phyloP scores from a whole-genome alignment of 2,329 filamentous ascomycete genomes.

The Exophiala lecanii-corni region DNA sequence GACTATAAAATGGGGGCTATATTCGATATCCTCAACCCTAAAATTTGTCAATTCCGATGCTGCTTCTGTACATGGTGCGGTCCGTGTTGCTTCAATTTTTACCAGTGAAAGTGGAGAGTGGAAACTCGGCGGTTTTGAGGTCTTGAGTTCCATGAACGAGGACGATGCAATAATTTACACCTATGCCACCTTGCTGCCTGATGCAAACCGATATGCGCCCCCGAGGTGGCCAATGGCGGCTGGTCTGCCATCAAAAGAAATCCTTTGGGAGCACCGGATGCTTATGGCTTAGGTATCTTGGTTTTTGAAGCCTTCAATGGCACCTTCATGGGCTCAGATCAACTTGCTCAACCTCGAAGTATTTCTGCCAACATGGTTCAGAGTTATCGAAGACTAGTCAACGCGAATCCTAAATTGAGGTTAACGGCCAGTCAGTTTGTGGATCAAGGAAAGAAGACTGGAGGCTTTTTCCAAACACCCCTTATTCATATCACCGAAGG shows the following conservation, averaged over 20 bases:
- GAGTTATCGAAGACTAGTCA: conserved; percentile 83
- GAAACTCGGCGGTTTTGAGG: conserved; percentile 92
- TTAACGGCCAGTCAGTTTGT: conserved; percentile 80
- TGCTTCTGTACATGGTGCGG: conserved; percentile 79
- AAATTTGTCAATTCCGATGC: conserved; percentile 97
- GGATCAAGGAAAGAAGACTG: conserved; percentile 76
- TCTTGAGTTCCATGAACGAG: conserved; percentile 91
- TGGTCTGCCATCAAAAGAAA: conserved; percentile 87
- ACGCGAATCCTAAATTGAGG: conserved; percentile 82
- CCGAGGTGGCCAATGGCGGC: conserved; percentile 78
- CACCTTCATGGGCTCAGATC: conserved; percentile 68
- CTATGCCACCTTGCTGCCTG: conserved; percentile 81
- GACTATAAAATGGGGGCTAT: conserved; percentile 94
- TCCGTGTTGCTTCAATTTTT: conserved; percentile 82
- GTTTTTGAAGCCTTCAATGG: conserved; percentile 92
- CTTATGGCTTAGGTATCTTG: conserved; percentile 78
- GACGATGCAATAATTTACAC: conserved; percentile 91
- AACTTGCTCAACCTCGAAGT: conserved; percentile 78
- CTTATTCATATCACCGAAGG: conserved; percentile 89
- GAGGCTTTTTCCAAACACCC: conserved; percentile 88
- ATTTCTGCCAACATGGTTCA: conserved; percentile 85
- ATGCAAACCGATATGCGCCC: conserved; percentile 76
- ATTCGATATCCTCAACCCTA: conserved; percentile 80
- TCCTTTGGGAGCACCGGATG: conserved; percentile 75
- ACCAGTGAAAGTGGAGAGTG: conserved; percentile 96